Evolutionary conservation across 257 asterid genomes (phyloP).

Genomic region (Jaltomata sinuosa): DNA sequence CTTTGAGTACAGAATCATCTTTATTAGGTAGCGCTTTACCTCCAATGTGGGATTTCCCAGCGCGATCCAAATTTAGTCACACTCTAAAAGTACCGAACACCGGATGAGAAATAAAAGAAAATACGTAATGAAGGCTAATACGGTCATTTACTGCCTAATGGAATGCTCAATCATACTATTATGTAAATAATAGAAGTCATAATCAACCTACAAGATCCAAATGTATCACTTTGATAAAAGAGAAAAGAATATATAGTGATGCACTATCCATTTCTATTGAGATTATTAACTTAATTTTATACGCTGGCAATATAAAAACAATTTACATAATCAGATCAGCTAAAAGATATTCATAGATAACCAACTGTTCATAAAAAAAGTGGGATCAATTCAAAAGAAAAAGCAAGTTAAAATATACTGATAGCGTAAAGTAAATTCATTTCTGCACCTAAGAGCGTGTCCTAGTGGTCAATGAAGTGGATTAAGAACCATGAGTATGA

Average conservation of each 20-base stretch:
- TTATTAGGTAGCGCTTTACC: too few relatives aligned
- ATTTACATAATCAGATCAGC: neutral
- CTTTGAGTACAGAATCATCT: too few relatives aligned
- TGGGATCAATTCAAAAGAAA: neutral
- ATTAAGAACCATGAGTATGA: too few relatives aligned
- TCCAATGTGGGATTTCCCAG: too few relatives aligned
- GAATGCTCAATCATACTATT: neutral
- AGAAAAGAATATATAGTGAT: neutral
- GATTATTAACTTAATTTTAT: neutral
- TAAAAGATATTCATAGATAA: neutral
- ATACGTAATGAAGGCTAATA: neutral
- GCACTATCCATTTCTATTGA: neutral
- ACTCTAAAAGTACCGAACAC: too few relatives aligned
- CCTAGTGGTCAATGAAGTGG: too few relatives aligned
- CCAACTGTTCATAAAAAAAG: neutral
- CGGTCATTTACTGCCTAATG: neutral
- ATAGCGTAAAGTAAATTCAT: too few relatives aligned
- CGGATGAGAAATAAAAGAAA: too few relatives aligned
- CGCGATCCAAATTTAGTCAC: too few relatives aligned
- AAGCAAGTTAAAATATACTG: neutral
- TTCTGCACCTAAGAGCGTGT: too few relatives aligned
- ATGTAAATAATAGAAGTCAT: neutral
- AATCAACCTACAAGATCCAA: neutral
- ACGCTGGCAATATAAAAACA: neutral
- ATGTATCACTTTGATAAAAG: neutral